Percentiles rank a stretch among this genome's conserved stretches.
Evolutionary conservation across 768 basidiomycete genomes (phyloP).

Genomic region (Leucocoprinus sp.): DNA sequence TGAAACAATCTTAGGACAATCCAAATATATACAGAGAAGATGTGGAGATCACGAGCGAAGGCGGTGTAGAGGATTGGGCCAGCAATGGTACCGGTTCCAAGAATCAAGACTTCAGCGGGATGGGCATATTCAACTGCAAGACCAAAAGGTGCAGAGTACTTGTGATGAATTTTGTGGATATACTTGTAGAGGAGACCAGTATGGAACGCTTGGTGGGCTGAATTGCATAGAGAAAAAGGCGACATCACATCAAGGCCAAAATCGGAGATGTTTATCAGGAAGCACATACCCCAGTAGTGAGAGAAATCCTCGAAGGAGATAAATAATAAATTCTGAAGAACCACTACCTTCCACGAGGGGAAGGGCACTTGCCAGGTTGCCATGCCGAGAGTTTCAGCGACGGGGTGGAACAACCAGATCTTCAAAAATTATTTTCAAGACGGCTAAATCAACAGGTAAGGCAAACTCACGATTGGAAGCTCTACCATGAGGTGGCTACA

Average conservation of each 20-base stretch:
- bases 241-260: background rate
- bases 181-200: constrained; percentile 78
- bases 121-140: constrained; percentile 98
- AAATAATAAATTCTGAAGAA: constrained; percentile 76
- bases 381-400: constrained; percentile 86
- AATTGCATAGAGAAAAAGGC: background rate
- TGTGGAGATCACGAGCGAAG: constrained; percentile 73
- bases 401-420: constrained; percentile 90
- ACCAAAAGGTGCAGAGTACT: constrained; percentile 94
- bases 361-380: constrained; percentile 90
- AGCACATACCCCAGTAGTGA: constrained; percentile 73
- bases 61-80: constrained; percentile 85
- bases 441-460: background rate
- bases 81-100: constrained; percentile 84
- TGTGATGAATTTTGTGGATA: constrained; percentile 97
- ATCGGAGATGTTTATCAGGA: background rate
- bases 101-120: constrained; percentile 91
- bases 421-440: constrained; percentile 20
- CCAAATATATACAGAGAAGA: constrained; percentile 91
- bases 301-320: constrained; percentile 95
- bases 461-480: constrained; percentile 66
- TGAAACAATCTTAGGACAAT: constrained; percentile 92
- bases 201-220: constrained; percentile 87
- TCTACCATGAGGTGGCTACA: constrained; percentile 96
- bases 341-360: constrained; percentile 61